Evolutionary conservation across 2,329 filamentous ascomycete genomes (phyloP), one percentile per base, ranked within the genome.

Genomic region (Stagonosporopsis vannaccii): DNA sequence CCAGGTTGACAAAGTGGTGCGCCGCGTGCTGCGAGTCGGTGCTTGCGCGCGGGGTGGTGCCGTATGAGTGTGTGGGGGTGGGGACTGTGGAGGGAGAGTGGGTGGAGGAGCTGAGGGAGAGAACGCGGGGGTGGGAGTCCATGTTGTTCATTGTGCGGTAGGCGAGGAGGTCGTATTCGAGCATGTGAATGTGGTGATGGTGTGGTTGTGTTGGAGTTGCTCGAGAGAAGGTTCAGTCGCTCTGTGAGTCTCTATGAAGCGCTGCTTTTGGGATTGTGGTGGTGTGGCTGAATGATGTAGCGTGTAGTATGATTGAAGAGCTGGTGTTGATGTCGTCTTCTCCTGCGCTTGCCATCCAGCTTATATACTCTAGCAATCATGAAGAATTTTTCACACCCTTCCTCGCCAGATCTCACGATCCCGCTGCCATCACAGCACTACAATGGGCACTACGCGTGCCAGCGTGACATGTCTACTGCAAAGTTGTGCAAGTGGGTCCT

Each of bases 1-100:
- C 4, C 19, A 64, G 50, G 35, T 67, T 52, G 32, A 58, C 32
- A 19, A 67, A 68, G 51, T 68, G 64, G 47, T 65, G 65, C 0
- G 61, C 60, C n/a, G 65, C 61, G 36, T 67, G 62, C 9, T 58
- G 56, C 9, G 66, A 69, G 35, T 69, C 65, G 57, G 58, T 56
- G 3, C 62, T 66, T 26, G 22, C 45, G 45, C 65, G 65, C 9
- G 59, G 54, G 1, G 12, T 15, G 12, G 30, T 32, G 30, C 30
- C 13, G 30, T 32, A 32, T 3, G 66, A 65, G 11, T 19, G 55
- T 15, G 36, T 43, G 56, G 63, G 65, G 12, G 65, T 68, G 4
- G 59, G 36, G 1, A 56, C 53, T 25, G 40, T 48, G 12, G 58
- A 60, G 8, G 53, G 32, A 9, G 20, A 35, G 45, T 41, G 36